Base-by-base conservation (phyloP, 2,329 filamentous ascomycete genomes). In the Aspergillus arachidicola region DNA sequence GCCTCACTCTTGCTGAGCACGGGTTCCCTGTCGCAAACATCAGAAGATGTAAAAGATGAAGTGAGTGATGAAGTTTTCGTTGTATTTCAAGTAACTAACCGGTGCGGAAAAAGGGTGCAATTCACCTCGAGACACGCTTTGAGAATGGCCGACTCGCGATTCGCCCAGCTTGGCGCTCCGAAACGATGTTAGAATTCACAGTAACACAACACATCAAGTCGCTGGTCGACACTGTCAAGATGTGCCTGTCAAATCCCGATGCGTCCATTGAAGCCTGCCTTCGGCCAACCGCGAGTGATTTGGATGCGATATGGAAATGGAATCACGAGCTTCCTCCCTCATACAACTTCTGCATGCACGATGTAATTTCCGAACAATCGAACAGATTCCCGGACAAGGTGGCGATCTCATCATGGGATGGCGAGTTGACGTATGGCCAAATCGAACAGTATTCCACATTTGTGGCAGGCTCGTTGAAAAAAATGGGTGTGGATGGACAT, bases 291-390 rank as follows among this genome's bases (percentile, higher is more conserved):
- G 50, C 56, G 14, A 61, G 71, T n/a, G 82, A 84, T 60, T 68
- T 83, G 4, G 68, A 78, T 19, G 72, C 80, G 26, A 77, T 85
- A 50, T 85, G 83, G 83, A 69, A 70, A 4, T 83, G 82, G 80
- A 85, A 84, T 53, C 72, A 80, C 32, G 63, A 74, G 2, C 64
- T 84, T 2, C 82, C 82, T 23, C 78, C 80, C 2, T 75, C 76
- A 1, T 74, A 80, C 59, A 72, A 77, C 41, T 78, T 76, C 45
- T 83, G 82, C 68, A 83, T 83, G 75, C 81, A 85, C 64, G 80
- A 82, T 1, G 75, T 83, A 60, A 71, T 85, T 19, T 70, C 78
- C 5, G 68, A 73, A 30, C 68, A 66, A 57, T 71, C 72, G 4
- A 64, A 60, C 5, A 65, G 68, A 43, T 64, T 64, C 14, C 68